Conservation (phyloP, 371 early-diverging fungal species). For the Mortierella sp. region DNA sequence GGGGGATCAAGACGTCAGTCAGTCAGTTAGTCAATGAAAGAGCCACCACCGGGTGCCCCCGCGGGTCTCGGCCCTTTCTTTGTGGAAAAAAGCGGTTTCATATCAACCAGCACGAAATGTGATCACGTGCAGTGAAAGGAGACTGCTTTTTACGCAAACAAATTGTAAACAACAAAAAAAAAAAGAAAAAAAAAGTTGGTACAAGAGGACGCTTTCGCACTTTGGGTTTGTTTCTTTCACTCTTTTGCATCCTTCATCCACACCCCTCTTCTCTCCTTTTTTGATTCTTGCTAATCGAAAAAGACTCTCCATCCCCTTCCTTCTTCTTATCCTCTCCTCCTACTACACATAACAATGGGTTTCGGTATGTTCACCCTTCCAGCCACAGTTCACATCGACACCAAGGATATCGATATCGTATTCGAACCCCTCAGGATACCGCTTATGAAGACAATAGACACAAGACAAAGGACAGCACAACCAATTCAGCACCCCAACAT, state of each 20-base stretch:
- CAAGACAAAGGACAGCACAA: too few relatives aligned
- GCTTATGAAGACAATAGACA: too few relatives aligned
- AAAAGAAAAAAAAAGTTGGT: constrained; percentile 11
- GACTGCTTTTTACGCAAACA: not conserved
- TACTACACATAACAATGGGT: constrained; percentile 34
- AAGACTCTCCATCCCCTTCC: not conserved
- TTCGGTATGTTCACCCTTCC: constrained; percentile 22
- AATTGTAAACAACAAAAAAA: not conserved
- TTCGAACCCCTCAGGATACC: not conserved
- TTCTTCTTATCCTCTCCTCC: not conserved
- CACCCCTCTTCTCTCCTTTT: not conserved
- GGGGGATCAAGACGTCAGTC: too few relatives aligned
- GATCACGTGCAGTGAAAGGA: not conserved
- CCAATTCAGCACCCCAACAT: too few relatives aligned
- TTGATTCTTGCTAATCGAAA: constrained; percentile 13
- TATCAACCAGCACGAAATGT: too few relatives aligned
- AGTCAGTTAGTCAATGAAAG: too few relatives aligned
- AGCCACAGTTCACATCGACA: not conserved
- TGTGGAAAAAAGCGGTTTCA: not conserved
- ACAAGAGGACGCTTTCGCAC: not conserved
- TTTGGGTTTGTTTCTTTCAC: not conserved
- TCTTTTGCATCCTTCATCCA: constrained; percentile 13
- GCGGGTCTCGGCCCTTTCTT: not conserved
- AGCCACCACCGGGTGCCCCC: too few relatives aligned
- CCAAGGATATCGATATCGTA: not conserved